Conservation (phyloP, 306 rosid genomes). For the Cicer arietinum region DNA sequence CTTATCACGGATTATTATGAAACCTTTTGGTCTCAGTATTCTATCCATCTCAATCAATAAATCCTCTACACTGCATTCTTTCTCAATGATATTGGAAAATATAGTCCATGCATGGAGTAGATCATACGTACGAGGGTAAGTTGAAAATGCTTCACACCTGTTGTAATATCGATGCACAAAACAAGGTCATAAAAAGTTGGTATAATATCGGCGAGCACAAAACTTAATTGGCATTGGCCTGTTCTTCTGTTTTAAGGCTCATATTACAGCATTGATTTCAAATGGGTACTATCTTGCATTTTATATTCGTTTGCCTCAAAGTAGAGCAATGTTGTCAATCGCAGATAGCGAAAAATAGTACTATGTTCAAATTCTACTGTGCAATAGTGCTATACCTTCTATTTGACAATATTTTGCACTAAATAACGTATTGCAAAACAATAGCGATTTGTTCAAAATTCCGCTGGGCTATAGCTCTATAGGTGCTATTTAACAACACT, state of each 20-base stretch:
- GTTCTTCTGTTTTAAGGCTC: neutral
- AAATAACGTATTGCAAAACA: too few relatives aligned
- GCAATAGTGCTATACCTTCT: too few relatives aligned
- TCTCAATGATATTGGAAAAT: slow-evolving; percentile 78
- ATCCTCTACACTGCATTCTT: slow-evolving; percentile 81
- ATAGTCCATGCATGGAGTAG: slow-evolving; percentile 84
- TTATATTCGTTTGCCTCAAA: slow-evolving; percentile 2
- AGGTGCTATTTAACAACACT: too few relatives aligned
- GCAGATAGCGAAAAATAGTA: too few relatives aligned
- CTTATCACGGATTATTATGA: slow-evolving; percentile 73
- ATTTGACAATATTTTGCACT: too few relatives aligned
- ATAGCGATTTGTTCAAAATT: too few relatives aligned
- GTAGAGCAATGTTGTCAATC: too few relatives aligned
- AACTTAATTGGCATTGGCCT: neutral
- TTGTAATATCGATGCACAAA: slow-evolving; percentile 44
- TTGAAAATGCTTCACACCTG: slow-evolving; percentile 94
- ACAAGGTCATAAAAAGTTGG: slow-evolving; percentile 34
- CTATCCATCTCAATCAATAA: slow-evolving; percentile 92
- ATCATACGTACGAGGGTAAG: slow-evolving; percentile 92
- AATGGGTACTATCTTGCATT: slow-evolving; percentile 15
- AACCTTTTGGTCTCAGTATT: slow-evolving; percentile 84
- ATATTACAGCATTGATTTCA: neutral
- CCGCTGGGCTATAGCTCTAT: too few relatives aligned
- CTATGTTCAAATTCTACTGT: too few relatives aligned
- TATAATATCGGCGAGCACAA: neutral